Base-by-base conservation (phyloP, 495 filamentous ascomycete genomes). In the Thozetella sp. region DNA sequence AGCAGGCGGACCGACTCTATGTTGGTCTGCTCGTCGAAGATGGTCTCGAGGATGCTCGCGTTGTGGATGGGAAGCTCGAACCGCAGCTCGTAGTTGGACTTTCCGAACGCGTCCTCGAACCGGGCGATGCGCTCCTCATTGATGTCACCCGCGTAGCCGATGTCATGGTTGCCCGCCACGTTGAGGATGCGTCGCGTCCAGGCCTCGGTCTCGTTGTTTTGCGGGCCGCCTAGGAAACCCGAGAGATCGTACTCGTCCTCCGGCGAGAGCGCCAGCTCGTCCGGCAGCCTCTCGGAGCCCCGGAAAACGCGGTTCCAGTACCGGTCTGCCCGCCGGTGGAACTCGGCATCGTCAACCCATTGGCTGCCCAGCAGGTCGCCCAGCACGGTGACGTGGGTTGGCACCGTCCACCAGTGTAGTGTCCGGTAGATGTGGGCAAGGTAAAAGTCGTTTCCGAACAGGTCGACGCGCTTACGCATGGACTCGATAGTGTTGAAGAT, bases 311-410 rank as follows among this genome's bases (percentile, higher is more conserved):
- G 83, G 25, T 85, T 77, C 96, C 95, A 98, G 74, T 88, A 98
- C 45, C 95, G 77, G 63, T 74, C 58, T 11, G 86, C 88, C 22
- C 95, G 83, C 48, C 75, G 71, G 40, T 82, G 73, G 70, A 98
- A 99, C 72, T 99, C 95, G 53, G 80, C 84, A 66, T 96, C 89
- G 25, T 81, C 82, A 27, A 98, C 88, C 96, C 96, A 98, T 67
- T 99, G 95, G 65, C 93, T 97, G n/a, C 95, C 96, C 9, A 99
- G 76, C 55, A 98, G 76, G 67, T 99, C 95, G 2, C 95, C 95
- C 2, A 99, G 80, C 1, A 97, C 93, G 0, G 89, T 87, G 24
- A 93, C 88, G 73, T 99, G 96, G 0, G 91, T 96, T 23, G 95
- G 95, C 22, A 80, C 71, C 3, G 87, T 84, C 86, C 88, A 93